Evolutionary conservation across 2,329 filamentous ascomycete species (phyloP).

Genomic region (Phaeomoniella chlamydospora): DNA sequence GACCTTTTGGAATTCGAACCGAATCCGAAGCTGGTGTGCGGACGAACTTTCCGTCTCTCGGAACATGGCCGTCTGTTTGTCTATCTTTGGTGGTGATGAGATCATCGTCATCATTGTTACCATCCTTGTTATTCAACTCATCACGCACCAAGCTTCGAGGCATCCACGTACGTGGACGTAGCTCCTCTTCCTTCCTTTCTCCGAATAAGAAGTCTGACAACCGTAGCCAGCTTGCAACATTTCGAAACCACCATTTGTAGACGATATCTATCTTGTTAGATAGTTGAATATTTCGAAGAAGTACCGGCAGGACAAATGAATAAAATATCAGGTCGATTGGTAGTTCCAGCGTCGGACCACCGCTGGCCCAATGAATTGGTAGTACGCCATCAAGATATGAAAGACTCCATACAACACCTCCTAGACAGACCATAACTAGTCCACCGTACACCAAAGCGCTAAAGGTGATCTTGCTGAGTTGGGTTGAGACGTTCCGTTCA

Average conservation of each 20-base stretch:
- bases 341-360: constrained; percentile 85
- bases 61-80: constrained; percentile 34
- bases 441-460: constrained; percentile 92
- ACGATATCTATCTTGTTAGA: constrained; percentile 70
- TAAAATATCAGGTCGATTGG: constrained; percentile 90
- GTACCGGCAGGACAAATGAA: constrained; percentile 86
- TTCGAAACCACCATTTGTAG: constrained; percentile 94
- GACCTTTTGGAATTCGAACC: constrained; percentile 79
- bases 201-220: constrained; percentile 90
- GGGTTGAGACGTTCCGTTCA: constrained; percentile 80
- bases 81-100: constrained; percentile 4
- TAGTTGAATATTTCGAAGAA: constrained; percentile 71
- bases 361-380: constrained; percentile 85
- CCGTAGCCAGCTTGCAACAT: constrained; percentile 64
- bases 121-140: constrained; percentile 23
- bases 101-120: constrained; percentile 1
- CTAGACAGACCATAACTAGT: constrained; percentile 80
- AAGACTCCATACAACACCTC: constrained; percentile 72
- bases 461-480: constrained; percentile 90
- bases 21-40: constrained; percentile 90
- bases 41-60: constrained; percentile 67
- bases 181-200: constrained; percentile 66
- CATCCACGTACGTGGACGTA: constrained; percentile 54
- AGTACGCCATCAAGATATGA: constrained; percentile 48
- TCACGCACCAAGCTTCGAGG: constrained; percentile 16